Evolutionary conservation across 208 protist species (phyloP), one percentile per base, ranked within the genome.

Genomic region (Crithidia fasciculata): DNA sequence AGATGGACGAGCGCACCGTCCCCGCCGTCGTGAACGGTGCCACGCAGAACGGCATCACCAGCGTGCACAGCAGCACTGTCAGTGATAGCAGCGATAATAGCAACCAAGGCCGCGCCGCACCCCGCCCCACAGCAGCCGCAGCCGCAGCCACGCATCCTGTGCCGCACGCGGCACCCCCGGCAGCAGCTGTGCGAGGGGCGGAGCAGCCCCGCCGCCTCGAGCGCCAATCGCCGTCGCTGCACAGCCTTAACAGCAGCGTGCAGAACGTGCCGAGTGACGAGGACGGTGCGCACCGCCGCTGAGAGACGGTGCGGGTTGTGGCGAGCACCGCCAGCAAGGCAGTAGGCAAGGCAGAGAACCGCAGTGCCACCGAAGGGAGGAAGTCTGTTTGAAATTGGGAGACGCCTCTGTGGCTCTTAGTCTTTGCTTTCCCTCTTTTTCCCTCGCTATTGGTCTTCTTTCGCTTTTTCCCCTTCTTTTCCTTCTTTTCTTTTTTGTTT

Each of bases 231-330:
- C 61, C 79, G 16, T 71, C 69, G 18, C 56, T 78, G 54, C 60
- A 56, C 60, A 81, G 69, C 44, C 63, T 78, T 52, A 74, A 69
- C 61, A 83, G 66, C 62, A 83, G 45, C 41, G 67, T 55, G 61
- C 68, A 71, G 52, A 54, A 72, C 44, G n/a, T 65, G 16, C 55
- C 50, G 10, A 69, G 50, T 52, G 74, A 71, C 41, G 61, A 74
- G 0, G 52, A 69, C 49, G 62, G 5, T 6, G 50, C 15, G n/a
- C 53, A 49, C 15, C 36, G 54, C 4, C 65, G 65, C 39, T 69
- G 28, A 28, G 28, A 28, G 28, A 28, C 28, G 28, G 28, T 2
- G 28, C 28, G 28, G 28, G 28, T 28, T 28, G 28, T 28, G 28
- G 28, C 28, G 28, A 28, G 28, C 28, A 28, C 28, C 28, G 28